Conservation (phyloP, 106 monocot species). For the Dendrobium chrysotoxum region DNA sequence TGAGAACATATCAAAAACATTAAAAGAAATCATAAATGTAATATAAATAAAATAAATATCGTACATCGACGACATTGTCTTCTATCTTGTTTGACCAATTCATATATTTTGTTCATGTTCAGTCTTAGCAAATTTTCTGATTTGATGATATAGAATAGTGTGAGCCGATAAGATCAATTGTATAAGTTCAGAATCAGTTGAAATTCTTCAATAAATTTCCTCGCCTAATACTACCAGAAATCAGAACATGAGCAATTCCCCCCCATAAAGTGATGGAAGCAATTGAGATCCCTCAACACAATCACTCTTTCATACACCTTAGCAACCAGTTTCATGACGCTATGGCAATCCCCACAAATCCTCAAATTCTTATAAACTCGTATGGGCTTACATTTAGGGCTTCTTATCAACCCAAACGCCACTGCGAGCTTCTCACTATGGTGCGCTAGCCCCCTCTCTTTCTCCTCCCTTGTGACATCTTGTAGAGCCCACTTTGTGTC, state of each 20-base stretch:
- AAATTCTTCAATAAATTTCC: too few relatives aligned
- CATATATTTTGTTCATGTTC: too few relatives aligned
- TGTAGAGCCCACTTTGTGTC: conserved; percentile 45
- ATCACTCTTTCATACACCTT: conserved; percentile 42
- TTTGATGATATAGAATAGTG: too few relatives aligned
- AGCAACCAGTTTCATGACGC: conserved; percentile 39
- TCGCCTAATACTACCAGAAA: conserved; percentile 32
- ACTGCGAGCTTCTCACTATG: conserved; percentile 71
- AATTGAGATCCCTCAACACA: conserved; percentile 47
- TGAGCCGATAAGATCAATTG: too few relatives aligned
- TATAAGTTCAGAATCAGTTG: too few relatives aligned
- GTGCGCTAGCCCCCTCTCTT: conserved; percentile 22
- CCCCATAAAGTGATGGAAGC: conserved; percentile 55
- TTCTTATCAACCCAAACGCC: conserved; percentile 44
- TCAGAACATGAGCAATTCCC: conserved; percentile 62
- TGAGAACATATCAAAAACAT: too few relatives aligned
- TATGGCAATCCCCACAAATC: conserved; percentile 68
- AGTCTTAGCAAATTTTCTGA: too few relatives aligned
- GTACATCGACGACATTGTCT: too few relatives aligned
- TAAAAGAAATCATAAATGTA: too few relatives aligned
- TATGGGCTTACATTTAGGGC: conserved; percentile 29
- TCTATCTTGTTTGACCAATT: too few relatives aligned
- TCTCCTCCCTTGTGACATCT: conserved; percentile 29
- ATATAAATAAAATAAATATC: too few relatives aligned
- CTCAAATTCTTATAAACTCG: conserved; percentile 61